Percentiles rank a stretch among this genome's conserved stretches.
phyloP scores from a whole-genome alignment of 1,284 basidiomycete species.

The Neonothopanus nambi region DNA sequence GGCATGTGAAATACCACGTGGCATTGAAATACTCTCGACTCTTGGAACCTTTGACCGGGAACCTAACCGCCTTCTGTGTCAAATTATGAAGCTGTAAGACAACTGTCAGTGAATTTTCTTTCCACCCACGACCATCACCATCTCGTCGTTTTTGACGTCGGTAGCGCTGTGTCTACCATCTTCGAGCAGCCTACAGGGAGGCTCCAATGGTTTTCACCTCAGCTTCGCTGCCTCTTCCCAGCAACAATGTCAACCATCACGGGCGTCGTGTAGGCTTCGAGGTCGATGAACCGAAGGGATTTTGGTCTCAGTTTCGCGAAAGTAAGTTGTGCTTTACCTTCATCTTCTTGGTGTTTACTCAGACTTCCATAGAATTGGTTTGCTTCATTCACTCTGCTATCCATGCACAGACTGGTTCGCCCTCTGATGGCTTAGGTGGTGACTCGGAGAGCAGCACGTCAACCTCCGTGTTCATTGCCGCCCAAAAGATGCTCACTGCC shows the following conservation, averaged over 20 bases:
- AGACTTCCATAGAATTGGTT: background rate
- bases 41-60: no score
- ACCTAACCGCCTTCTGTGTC: no score
- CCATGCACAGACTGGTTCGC: slow-evolving; percentile 17
- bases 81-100: no score
- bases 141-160: no score
- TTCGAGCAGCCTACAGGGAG: no score
- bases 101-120: no score
- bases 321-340: slow-evolving; percentile 6
- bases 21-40: no score
- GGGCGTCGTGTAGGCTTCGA: slow-evolving; percentile 11
- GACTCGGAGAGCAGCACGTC: slow-evolving; percentile 19
- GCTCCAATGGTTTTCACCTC: slow-evolving; percentile 12
- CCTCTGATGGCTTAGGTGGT: slow-evolving; percentile 17
- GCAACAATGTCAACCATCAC: background rate
- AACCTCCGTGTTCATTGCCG: slow-evolving; percentile 16
- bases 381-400: slow-evolving; percentile 10
- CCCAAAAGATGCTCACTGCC: slow-evolving; percentile 10
- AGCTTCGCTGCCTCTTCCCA: slow-evolving; percentile 7
- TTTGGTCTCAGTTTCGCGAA: slow-evolving; percentile 4
- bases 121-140: no score
- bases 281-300: background rate
- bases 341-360: background rate
- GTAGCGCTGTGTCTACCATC: no score
- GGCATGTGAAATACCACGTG: no score